These are phyloP conservation scores for Canariomyces notabilis DNA, from an alignment of 2,329 filamentous ascomycete species.

Conservation along the genomic window DNA sequence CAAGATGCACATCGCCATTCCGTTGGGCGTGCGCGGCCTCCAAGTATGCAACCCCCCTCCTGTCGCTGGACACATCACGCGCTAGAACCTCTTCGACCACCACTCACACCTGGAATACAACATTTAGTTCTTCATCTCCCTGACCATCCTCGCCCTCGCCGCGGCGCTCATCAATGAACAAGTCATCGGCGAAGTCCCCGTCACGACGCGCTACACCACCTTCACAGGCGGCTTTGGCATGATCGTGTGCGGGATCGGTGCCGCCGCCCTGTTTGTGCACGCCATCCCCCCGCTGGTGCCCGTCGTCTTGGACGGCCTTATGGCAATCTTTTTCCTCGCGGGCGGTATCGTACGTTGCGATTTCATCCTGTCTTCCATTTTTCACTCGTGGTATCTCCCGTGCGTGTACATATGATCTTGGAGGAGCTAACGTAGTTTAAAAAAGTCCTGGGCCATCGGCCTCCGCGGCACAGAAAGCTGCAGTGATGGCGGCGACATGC, in stretches of 20 bases:
- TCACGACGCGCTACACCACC: slow-evolving; percentile 21
- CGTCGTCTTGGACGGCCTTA: slow-evolving; percentile 16
- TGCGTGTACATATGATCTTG: too few species aligned
- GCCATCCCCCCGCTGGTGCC: slow-evolving; percentile 12
- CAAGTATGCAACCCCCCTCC: slow-evolving; percentile 7
- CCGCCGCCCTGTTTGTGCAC: slow-evolving; percentile 5
- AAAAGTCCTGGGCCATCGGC: slow-evolving; percentile 21
- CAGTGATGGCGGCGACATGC: slow-evolving; percentile 3
- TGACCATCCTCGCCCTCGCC: slow-evolving; percentile 17
- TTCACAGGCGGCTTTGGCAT: slow-evolving; percentile 23
- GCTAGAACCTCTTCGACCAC: not conserved
- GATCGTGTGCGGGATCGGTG: slow-evolving; percentile 12
- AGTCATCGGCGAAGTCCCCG: slow-evolving; percentile 11
- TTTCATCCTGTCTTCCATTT: not conserved
- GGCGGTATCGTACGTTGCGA: slow-evolving; percentile 23
- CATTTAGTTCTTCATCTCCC: slow-evolving; percentile 15
- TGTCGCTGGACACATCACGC: not conserved
- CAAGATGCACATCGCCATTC: slow-evolving; percentile 9
- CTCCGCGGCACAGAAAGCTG: slow-evolving; percentile 13
- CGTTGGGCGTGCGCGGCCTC: slow-evolving; percentile 17
- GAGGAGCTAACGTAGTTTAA: too few species aligned
- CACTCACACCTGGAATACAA: too few species aligned
- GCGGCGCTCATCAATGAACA: slow-evolving; percentile 16
- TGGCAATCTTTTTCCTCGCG: slow-evolving; percentile 14
- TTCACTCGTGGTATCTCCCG: not conserved